These are phyloP conservation scores for Quercus suber DNA, from an alignment of 306 rosid species.

Conservation along the genomic window DNA sequence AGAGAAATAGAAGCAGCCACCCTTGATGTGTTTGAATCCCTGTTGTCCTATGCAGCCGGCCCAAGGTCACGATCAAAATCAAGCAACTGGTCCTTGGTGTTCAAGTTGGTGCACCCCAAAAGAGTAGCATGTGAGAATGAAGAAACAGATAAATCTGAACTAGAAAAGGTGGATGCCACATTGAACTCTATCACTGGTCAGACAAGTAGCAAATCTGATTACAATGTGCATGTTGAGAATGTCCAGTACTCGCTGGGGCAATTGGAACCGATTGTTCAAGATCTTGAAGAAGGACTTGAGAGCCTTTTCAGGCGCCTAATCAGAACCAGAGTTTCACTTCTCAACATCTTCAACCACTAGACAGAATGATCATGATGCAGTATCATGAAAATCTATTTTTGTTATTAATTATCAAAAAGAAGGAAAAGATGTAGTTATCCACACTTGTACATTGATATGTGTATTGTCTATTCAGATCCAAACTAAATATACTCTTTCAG, in stretches of 20 bases:
- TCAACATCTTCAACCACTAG: conserved; percentile 15
- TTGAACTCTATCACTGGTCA: neutral
- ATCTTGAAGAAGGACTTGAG: conserved; percentile 19
- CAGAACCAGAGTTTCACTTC: conserved; percentile 14
- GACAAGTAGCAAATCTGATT: neutral
- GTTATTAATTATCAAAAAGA: neutral
- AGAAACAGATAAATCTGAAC: conserved; percentile 30
- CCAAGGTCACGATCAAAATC: conserved; percentile 24
- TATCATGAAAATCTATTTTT: neutral
- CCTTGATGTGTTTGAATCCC: conserved; percentile 38
- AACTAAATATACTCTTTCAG: neutral
- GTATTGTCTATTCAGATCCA: neutral
- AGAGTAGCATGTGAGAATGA: conserved; percentile 25
- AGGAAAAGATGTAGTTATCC: neutral
- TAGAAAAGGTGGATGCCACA: conserved; percentile 20
- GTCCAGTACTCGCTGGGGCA: neutral
- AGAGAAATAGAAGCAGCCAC: conserved; percentile 36
- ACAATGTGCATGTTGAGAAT: neutral
- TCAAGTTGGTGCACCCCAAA: conserved; percentile 30
- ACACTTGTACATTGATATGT: conserved; percentile 1
- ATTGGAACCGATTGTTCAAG: conserved; percentile 7
- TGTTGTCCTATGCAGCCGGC: conserved; percentile 35
- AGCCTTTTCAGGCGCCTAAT: conserved; percentile 8
- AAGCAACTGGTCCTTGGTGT: conserved; percentile 39
- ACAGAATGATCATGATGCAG: neutral